Base-by-base conservation (phyloP, 2,329 filamentous ascomycete genomes). In the Alternaria sp. region DNA sequence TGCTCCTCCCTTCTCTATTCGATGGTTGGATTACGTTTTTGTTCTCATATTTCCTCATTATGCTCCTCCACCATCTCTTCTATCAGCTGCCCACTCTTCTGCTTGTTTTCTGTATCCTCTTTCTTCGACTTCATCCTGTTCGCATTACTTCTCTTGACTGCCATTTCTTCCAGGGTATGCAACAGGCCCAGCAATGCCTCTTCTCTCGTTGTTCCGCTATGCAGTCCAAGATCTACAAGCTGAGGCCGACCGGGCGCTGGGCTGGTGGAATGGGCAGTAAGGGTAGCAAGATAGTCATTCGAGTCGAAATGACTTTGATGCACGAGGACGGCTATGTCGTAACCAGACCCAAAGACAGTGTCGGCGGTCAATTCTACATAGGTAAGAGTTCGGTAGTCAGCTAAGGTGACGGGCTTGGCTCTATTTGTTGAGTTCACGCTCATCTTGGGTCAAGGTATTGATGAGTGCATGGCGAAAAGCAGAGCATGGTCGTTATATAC, bases 101-200 rank as follows among this genome's bases (percentile, higher is more conserved):
- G 28, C 28, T 12, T 22, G 7, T 7, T n/a, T 12, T 30, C 20
- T 22, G 2, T 4, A 24, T n/a, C 20, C n/a, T 11, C n/a, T 2
- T 1, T 2, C 14, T 3, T 3, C 4, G 4, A 3, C 1, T 24
- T 3, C 4, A 4, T 3, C 1, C 24, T 36, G 8, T 24, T 24
- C 24, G 24, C 24, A 24, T 44, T 14, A 7, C 3, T 36, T 8
- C 36, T 49, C 20, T 24, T 1, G 7, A 30, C 30, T 3, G 46
- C 46, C 30, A 6, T 11, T 4, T 18, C 8, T 16, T 49, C 46
- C 46, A 49, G 20, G 12, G 9, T 9, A 9, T 22, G 30, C 14
- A 49, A n/a, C 5, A 36, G 20, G 4, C 30, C 32, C 14, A 24
- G 5, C 4, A 49, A 38, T 18, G 46, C 46, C 20, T 49, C 30